Evolutionary conservation across 176 grass and related monocot genomes (phyloP), one percentile per base, ranked within the genome.

Genomic region (Guadua angustifolia): DNA sequence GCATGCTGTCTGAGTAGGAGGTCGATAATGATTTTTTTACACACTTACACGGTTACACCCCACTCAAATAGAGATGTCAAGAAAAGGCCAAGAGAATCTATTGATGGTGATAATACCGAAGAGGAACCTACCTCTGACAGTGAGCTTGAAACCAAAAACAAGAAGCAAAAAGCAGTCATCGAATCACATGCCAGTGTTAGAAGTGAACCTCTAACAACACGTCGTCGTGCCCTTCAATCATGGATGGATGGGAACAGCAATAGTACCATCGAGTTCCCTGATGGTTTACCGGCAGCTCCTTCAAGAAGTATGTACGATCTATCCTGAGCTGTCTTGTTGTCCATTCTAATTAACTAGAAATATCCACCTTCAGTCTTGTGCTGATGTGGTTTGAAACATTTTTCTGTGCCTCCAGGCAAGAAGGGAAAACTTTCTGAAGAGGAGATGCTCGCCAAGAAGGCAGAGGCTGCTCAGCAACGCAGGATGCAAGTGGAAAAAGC

Each of bases 401-500:
- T 57, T 50, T 77, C 18, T 73, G 73, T 78, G 39, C 72, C 47
- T 78, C 44, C 83, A 94, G 93, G 84, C 56, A 89, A 92, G 73
- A 94, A 94, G 80, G 85, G 88, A 53, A 94, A 92, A 58, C 87
- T 92, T 70, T 94, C 90, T 77, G 88, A 88, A 13, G 88, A 85
- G 36, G 93, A 92, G 79, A 86, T 86, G 81, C 79, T 90, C 0
- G 90, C 93, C 13, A 94, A 92, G 79, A 94, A 92, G 62, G 93
- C 93, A 0, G 93, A 94, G 66, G 85, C 88, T 84, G 93, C 93
- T 86, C 93, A 94, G 69, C 45, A 83, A 14, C 90, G 93, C 69
- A 92, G 56, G 86, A 92, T 94, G 85, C 88, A 88, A 86, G 90
- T 94, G 40, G 93, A 94, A 21, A 94, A 94, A 4, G 85, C 88